These are phyloP conservation scores for Rhamnella rubrinervis DNA, from an alignment of 331 rosid species.

Conservation along the genomic window DNA sequence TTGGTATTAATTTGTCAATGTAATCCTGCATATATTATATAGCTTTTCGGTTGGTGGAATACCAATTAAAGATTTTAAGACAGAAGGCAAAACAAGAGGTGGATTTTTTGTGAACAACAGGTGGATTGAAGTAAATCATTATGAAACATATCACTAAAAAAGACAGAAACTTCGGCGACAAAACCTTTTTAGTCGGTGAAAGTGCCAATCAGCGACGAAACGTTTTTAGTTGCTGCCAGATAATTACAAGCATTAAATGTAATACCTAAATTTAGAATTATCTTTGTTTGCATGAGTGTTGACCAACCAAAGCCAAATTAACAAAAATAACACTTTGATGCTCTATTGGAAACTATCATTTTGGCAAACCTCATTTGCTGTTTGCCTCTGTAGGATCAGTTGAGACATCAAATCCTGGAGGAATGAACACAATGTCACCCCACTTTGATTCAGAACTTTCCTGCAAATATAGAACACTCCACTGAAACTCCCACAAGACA, in stretches of 20 bases:
- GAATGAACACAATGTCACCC: conserved; percentile 82
- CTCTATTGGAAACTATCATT: neutral
- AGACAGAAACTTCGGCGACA: too few species aligned
- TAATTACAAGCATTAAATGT: neutral
- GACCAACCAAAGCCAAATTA: neutral
- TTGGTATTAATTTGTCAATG: too few species aligned
- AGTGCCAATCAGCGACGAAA: too few species aligned
- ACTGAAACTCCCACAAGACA: neutral
- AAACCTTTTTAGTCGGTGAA: too few species aligned
- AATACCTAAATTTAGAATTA: neutral
- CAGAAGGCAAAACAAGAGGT: too few species aligned
- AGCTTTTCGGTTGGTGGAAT: too few species aligned
- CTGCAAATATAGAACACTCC: conserved; percentile 37
- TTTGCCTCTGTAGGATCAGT: conserved; percentile 45
- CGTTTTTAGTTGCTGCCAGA: neutral
- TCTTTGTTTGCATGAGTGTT: neutral
- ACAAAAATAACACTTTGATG: conserved; percentile 3
- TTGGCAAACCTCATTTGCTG: conserved; percentile 8
- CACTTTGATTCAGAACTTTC: conserved; percentile 57
- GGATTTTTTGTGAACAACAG: too few species aligned
- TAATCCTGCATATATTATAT: too few species aligned
- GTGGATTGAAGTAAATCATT: too few species aligned
- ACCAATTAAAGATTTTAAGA: too few species aligned
- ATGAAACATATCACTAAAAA: too few species aligned
- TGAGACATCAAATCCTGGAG: conserved; percentile 87